Evolutionary conservation across 2,329 filamentous ascomycete genomes (phyloP), one percentile per base, ranked within the genome.

Genomic region (Aureobasidium zeae): DNA sequence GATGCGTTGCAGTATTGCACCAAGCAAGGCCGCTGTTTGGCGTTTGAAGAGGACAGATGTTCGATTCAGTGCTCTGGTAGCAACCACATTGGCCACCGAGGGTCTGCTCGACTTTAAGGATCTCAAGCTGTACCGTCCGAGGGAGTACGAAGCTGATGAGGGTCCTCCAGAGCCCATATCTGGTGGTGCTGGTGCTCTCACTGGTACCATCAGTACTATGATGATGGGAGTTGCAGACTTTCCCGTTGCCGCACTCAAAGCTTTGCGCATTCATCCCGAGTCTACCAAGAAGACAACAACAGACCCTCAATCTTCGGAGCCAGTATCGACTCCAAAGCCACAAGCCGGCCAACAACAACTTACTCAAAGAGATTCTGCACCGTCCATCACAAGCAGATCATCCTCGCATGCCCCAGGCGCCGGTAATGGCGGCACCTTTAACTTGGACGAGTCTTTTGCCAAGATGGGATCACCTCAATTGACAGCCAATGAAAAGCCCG

Each of bases 121-220:
- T 53, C 60, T 89, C n/a, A 84, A 85, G 54, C 60, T 87, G 76
- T 53, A 47, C 43, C 44, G 72, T 13, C 53, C 71, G 6, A 60
- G 63, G 48, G 83, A 89, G 57, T 86, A 88, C 58, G 76, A 81
- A 48, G 84, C 82, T 0, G 81, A 86, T 47, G 76, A 81, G 20
- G 81, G 86, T 35, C 85, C 85, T 0, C 77, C 74, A 51, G 85
- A 89, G 48, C 85, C 86, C 0, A 74, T 91, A n/a, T 79, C 81
- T 10, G 85, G 83, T 10, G 82, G 77, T 13, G 78, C 84, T 1
- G 75, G 77, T 28, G 84, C 86, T 0, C 63, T 94, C 0, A 67
- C 91, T 15, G 81, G 83, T 5, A 87, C 87, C 13, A 68, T 89
- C 28, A 79, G 81, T 17, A 81, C 74, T 31, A 79, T 94, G 37